These are phyloP conservation scores for Sporisorium iseilematis-ciliati DNA, from an alignment of 1,284 basidiomycete species.

Conservation along the genomic window DNA sequence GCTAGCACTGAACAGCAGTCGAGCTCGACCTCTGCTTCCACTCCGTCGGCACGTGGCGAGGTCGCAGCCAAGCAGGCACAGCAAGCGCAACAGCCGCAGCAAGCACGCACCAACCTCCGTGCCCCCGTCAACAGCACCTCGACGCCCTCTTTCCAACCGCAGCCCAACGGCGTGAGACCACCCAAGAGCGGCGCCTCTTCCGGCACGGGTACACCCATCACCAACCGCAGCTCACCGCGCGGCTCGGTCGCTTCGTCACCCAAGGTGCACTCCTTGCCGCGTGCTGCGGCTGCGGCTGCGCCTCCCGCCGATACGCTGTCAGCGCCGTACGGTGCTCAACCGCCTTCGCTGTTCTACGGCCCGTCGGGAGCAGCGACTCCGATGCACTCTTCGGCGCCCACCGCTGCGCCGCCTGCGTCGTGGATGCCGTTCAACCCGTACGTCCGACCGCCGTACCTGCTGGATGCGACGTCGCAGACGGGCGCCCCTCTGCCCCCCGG, in stretches of 20 bases:
- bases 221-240: constrained; percentile 24
- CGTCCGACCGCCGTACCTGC: constrained; percentile 4
- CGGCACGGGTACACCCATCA: constrained; percentile 11
- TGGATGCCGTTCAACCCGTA: constrained; percentile 18
- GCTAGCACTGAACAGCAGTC: constrained; percentile 2
- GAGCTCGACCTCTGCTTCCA: neutral
- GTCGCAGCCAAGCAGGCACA: constrained; percentile 6
- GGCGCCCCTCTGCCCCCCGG: constrained; percentile 27
- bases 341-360: constrained; percentile 14
- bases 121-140: constrained; percentile 6
- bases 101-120: constrained; percentile 11
- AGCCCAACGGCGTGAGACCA: constrained; percentile 3
- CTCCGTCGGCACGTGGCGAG: constrained; percentile 1
- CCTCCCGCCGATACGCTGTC: neutral
- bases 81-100: neutral
- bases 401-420: neutral
- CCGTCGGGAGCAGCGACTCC: constrained; percentile 23
- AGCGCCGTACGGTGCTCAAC: constrained; percentile 3
- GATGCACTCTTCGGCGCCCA: constrained; percentile 6
- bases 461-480: constrained; percentile 24
- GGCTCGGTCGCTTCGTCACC: constrained; percentile 22
- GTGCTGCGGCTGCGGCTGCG: neutral
- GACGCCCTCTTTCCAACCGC: neutral
- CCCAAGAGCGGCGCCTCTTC: constrained; percentile 14
- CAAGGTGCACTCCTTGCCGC: constrained; percentile 16